Evolutionary conservation across 306 rosid genomes (phyloP), one percentile per base, ranked within the genome.

Genomic region (Sechiopsis laciniata): DNA sequence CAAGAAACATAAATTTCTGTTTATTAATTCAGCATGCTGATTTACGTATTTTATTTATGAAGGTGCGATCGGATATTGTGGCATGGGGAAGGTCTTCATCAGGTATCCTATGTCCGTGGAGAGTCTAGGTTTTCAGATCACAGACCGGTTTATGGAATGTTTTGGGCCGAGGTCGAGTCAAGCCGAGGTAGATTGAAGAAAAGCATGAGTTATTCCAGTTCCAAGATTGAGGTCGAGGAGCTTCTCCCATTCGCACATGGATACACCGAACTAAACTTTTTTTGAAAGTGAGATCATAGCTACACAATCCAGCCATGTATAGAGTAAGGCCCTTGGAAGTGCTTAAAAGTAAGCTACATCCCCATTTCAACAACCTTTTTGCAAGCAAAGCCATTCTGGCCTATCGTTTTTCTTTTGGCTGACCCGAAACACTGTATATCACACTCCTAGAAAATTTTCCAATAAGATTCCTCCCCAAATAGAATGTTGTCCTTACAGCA

Each of bases 11-110:
- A 2, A n/a, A 37, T 37, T 63, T 63, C 19, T 74, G 15, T 74
- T 29, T 50, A 70, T 35, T 53, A 52, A 16, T 71, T 60, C 69
- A 35, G 35, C 10, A 8, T 62, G 68, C 79, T 85, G 68, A 87
- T 58, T 50, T 57, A 10, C 60, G 59, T 59, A 32, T 32, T 32
- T 5, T 32, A 29, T 73, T 46, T 17, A 52, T 75, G 73, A 78
- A 95, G 99, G 99, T 95, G 97, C 59, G 99, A 95, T 84, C 90
- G 99, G 29, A 95, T 95, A 72, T 79, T 95, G 85, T 95, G 97
- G 99, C 82, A 85, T 26, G 99, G 97, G 40, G 97, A 95, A 85
- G 99, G 99, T 48, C 97, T 95, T 20, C 99, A 88, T 80, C 99
- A 95, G 82, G 26, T 73, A 77, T 89, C 97, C 14, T 95, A 95